Conservation (phyloP, 2,329 filamentous ascomycete genomes). For the Colletotrichum tanaceti region DNA sequence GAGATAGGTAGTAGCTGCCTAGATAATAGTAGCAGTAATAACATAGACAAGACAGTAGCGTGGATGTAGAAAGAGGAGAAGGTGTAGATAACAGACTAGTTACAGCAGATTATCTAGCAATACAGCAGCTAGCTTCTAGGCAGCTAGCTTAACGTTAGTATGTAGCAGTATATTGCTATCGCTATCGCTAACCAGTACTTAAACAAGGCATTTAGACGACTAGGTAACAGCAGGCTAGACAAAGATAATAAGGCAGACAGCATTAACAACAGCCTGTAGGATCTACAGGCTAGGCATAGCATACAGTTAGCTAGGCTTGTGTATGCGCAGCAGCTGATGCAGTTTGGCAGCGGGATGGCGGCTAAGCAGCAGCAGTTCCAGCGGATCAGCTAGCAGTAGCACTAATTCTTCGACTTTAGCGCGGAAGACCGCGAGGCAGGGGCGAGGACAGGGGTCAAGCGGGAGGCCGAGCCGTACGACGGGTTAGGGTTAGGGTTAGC, state of each 20-base stretch:
- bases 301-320: neutral
- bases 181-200: neutral
- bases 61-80: neutral
- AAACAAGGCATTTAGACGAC: neutral
- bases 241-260: neutral
- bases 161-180: neutral
- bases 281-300: too few species aligned
- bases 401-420: neutral
- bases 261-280: too few species aligned
- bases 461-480: neutral
- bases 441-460: neutral
- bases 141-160: neutral
- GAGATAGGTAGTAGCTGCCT: too few species aligned
- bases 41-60: too few species aligned
- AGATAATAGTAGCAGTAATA: too few species aligned
- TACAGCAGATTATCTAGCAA: too few species aligned
- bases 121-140: too few species aligned
- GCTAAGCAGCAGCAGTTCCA: neutral
- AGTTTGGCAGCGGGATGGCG: neutral
- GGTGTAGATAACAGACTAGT: neutral
- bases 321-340: neutral
- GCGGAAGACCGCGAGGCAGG: neutral
- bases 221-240: neutral
- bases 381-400: neutral
- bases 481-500: too few species aligned